Evolutionary conservation across 306 rosid genomes (phyloP).

Genomic region (Senna siamea): DNA sequence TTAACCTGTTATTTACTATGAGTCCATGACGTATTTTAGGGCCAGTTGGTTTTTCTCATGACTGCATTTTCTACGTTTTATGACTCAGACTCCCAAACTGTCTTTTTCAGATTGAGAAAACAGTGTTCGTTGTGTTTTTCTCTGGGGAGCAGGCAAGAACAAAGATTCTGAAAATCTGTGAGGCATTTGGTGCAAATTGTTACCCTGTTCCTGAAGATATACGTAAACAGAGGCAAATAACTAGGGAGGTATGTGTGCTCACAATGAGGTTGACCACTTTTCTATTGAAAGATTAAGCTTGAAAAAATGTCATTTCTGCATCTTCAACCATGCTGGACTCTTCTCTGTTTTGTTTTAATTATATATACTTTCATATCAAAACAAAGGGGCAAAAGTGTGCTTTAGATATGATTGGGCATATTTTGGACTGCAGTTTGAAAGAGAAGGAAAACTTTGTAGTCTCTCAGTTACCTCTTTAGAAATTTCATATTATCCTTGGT

Average conservation of each 20-base stretch:
- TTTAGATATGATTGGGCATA: slow-evolving; percentile 1
- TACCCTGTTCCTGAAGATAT: slow-evolving; percentile 90
- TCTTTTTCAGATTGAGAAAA: slow-evolving; percentile 75
- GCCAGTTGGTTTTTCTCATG: not conserved
- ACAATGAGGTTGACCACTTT: slow-evolving; percentile 14
- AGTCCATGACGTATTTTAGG: slow-evolving; percentile 8
- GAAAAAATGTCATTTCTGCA: slow-evolving; percentile 23
- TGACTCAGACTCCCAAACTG: slow-evolving; percentile 20
- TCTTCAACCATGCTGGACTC: not conserved
- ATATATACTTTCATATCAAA: not conserved
- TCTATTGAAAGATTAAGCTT: slow-evolving; percentile 18
- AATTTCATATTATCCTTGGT: slow-evolving; percentile 3
- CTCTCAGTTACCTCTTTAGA: not conserved
- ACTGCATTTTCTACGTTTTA: slow-evolving; percentile 5
- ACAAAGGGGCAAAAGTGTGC: not conserved
- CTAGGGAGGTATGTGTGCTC: slow-evolving; percentile 67
- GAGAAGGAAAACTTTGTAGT: not conserved
- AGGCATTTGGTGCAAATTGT: slow-evolving; percentile 89
- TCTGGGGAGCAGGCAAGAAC: slow-evolving; percentile 87
- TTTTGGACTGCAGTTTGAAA: slow-evolving; percentile 20
- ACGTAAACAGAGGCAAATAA: slow-evolving; percentile 82
- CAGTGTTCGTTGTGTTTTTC: slow-evolving; percentile 85
- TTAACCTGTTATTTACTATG: slow-evolving; percentile 5
- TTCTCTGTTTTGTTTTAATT: not conserved
- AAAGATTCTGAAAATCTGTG: slow-evolving; percentile 87